These are phyloP conservation scores for Fusarium gaditjirri DNA, from an alignment of 2,329 filamentous ascomycete genomes.

Conservation along the genomic window DNA sequence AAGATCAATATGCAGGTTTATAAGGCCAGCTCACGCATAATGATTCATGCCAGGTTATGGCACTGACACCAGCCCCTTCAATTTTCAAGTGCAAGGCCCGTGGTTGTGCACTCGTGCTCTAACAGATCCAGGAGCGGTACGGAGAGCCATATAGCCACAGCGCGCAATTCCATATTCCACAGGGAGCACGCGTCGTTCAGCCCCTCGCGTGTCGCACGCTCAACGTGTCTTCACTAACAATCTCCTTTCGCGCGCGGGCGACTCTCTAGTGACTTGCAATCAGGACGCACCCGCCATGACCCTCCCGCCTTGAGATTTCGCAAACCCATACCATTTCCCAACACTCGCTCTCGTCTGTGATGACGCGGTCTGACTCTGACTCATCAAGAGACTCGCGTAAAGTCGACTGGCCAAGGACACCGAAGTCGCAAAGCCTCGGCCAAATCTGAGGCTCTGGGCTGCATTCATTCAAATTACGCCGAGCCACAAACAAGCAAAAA, in stretches of 20 bases:
- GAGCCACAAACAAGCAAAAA: no score
- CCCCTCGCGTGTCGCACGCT: background rate
- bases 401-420: background rate
- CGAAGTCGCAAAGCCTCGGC: background rate
- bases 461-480: background rate
- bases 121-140: background rate
- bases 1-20: background rate
- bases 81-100: background rate
- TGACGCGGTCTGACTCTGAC: no score
- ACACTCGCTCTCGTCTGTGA: background rate
- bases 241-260: background rate
- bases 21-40: background rate
- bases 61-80: background rate
- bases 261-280: background rate
- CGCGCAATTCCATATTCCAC: fast-evolving
- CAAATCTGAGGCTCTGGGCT: no score
- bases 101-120: background rate
- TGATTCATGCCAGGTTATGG: background rate
- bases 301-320: background rate
- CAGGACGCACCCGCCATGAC: background rate
- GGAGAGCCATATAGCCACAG: background rate
- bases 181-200: background rate
- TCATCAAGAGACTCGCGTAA: background rate
- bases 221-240: background rate
- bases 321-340: background rate